Evolutionary conservation across 805 yeast genomes (phyloP), one percentile per base, ranked within the genome.

Genomic region (Saccharomycopsis capsularis): DNA sequence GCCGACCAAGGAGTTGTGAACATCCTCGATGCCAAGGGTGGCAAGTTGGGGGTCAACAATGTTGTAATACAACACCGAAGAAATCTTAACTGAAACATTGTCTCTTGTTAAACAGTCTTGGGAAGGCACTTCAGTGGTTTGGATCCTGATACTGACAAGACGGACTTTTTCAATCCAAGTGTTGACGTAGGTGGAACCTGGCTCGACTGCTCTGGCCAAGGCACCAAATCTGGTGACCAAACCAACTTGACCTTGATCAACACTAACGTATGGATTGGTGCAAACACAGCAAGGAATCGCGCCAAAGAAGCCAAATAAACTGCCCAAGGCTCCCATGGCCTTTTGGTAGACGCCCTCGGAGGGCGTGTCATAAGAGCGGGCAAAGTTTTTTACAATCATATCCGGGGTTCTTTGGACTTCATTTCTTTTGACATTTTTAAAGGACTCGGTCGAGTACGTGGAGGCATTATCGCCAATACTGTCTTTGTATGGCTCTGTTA

Each of bases 101-200:
- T 82, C 89, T 58, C 75, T 72, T n/a, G 89, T 82, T 66, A 82
- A 73, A 65, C 86, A 81, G 37, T 70, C 68, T 60, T 81, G 83
- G n/a, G 77, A 75, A 1, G 85, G 85, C 39, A 82, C 74, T 52
- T 81, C 86, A 55, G 74, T 64, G 25, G 81, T 81, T 61, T 71
- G 78, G 55, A 78, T 68, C 68, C 74, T 76, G 56, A 82, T 71
- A 55, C 73, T 72, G 16, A 78, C 81, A 22, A 60, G 56, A 51
- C 66, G 64, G 54, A 82, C 61, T 50, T 65, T 72, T 58, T 82
- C 89, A 44, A 79, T 71, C 68, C 81, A 69, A n/a, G 79, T 78
- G 63, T 82, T 82, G 45, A 82, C 79, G 57, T 76, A 76, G 16
- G 74, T 67, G 39, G 81, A 70, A 42, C 89, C 89, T 3, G 88